Conservation (phyloP, 179 eudicot species). For the Beta macrorhiza region DNA sequence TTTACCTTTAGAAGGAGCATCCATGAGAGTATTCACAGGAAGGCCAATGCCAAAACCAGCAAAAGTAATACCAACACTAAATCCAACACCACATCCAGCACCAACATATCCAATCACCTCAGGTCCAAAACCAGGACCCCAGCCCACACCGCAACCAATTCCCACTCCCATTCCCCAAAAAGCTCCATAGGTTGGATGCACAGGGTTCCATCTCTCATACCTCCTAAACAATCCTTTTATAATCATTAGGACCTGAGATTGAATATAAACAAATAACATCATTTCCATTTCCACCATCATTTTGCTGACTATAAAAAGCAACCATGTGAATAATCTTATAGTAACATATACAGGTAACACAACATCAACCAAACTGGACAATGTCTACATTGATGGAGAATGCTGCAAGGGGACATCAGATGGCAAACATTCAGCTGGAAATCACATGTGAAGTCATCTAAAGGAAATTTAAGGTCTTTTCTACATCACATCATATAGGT, state of each 20-base stretch:
- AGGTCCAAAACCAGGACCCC: conserved; percentile 99
- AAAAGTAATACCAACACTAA: conserved; percentile 81
- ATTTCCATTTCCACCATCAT: not conserved
- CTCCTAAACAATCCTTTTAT: conserved; percentile 80
- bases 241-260: conserved; percentile 72
- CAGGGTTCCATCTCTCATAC: conserved; percentile 96
- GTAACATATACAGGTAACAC: not conserved
- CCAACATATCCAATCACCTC: conserved; percentile 97
- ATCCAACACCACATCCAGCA: conserved; percentile 95
- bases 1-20: conserved; percentile 72
- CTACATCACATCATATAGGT: not conserved
- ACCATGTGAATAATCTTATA: not conserved
- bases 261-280: conserved; percentile 2
- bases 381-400: not conserved
- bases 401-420: not conserved
- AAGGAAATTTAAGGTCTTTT: not conserved
- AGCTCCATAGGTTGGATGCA: conserved; percentile 93
- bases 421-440: not conserved
- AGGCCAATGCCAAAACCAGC: conserved; percentile 95
- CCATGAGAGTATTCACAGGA: conserved; percentile 59
- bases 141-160: conserved; percentile 94
- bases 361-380: not conserved
- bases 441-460: not conserved
- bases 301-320: not conserved
- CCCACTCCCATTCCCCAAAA: conserved; percentile 99